Conservation (phyloP, 352 stramenopile genomes). For the Peronospora farinosa region DNA sequence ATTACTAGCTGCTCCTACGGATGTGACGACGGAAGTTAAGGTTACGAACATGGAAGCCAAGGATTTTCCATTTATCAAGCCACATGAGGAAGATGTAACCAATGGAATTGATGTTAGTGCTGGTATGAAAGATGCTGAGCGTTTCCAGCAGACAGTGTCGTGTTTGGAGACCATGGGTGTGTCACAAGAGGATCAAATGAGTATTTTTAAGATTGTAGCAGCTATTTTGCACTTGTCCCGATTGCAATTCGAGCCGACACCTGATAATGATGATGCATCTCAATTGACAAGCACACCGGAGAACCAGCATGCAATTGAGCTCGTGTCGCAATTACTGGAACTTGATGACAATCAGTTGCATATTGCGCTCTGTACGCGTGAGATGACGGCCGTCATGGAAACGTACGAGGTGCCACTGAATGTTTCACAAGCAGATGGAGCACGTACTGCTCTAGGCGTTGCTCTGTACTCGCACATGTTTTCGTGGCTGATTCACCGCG, state of each 20-base stretch:
- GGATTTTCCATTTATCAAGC: slow-evolving; percentile 80
- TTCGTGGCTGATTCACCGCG: slow-evolving; percentile 91
- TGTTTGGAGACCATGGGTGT: slow-evolving; percentile 78
- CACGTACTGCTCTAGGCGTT: slow-evolving; percentile 69
- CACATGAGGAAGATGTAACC: slow-evolving; percentile 28
- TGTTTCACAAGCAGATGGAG: slow-evolving; percentile 64
- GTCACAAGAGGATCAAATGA: slow-evolving; percentile 56
- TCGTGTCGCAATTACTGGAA: slow-evolving; percentile 61
- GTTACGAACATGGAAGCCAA: slow-evolving; percentile 64
- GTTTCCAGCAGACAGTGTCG: slow-evolving; percentile 64
- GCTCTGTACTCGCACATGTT: slow-evolving; percentile 94
- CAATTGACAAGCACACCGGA: slow-evolving; percentile 44
- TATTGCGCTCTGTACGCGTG: slow-evolving; percentile 63
- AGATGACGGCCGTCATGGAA: slow-evolving; percentile 76
- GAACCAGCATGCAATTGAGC: slow-evolving; percentile 41
- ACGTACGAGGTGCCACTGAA: slow-evolving; percentile 85
- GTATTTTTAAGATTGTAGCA: slow-evolving; percentile 74
- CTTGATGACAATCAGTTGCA: slow-evolving; percentile 61
- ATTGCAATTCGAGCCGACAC: slow-evolving; percentile 50
- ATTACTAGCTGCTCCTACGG: slow-evolving; percentile 59
- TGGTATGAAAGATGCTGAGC: slow-evolving; percentile 64
- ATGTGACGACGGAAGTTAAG: slow-evolving; percentile 51
- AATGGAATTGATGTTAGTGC: slow-evolving; percentile 40
- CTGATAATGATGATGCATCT: slow-evolving; percentile 64
- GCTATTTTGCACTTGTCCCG: slow-evolving; percentile 79